These are phyloP conservation scores for Hymenoscyphus fructigenus DNA, from an alignment of 2,329 filamentous ascomycete species.

Conservation along the genomic window DNA sequence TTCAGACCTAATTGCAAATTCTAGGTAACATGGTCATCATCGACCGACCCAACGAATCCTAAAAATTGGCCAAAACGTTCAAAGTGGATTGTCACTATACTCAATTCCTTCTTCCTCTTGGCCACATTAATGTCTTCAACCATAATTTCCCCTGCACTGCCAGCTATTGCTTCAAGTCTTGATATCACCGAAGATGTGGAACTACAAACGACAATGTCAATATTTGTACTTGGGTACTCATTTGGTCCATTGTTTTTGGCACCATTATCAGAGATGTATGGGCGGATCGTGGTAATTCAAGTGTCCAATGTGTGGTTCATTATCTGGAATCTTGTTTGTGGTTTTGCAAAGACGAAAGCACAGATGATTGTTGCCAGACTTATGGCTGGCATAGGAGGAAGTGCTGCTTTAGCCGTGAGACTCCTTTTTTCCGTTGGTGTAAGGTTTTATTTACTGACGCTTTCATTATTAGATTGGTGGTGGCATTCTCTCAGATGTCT, in stretches of 20 bases:
- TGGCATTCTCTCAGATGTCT: constrained; percentile 46
- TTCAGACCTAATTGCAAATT: too few relatives aligned
- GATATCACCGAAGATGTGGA: constrained; percentile 43
- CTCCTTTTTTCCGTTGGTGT: neutral
- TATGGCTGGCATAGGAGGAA: constrained; percentile 47
- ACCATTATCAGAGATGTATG: constrained; percentile 51
- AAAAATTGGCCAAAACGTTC: constrained; percentile 17
- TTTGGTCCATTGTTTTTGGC: constrained; percentile 57
- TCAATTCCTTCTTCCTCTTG: constrained; percentile 47
- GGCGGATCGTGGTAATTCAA: constrained; percentile 42
- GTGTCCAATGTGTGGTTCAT: constrained; percentile 49
- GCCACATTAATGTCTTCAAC: constrained; percentile 50
- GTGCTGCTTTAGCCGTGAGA: constrained; percentile 43
- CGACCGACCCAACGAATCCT: constrained; percentile 16
- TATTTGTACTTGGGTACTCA: constrained; percentile 46
- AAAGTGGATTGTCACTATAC: constrained; percentile 49
- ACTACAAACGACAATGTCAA: constrained; percentile 42
- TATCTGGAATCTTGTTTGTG: constrained; percentile 50
- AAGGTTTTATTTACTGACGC: neutral
- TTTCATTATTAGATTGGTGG: constrained; percentile 37
- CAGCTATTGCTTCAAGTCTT: constrained; percentile 51
- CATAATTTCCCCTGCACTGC: constrained; percentile 51
- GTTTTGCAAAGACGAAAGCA: constrained; percentile 43
- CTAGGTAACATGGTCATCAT: constrained; percentile 32
- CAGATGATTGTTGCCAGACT: constrained; percentile 44